A percentile compares a stretch with the other conserved stretches of the same genome.
Evolutionary conservation across 495 filamentous ascomycete species (phyloP).

Genomic region (Tricharina praecox): DNA sequence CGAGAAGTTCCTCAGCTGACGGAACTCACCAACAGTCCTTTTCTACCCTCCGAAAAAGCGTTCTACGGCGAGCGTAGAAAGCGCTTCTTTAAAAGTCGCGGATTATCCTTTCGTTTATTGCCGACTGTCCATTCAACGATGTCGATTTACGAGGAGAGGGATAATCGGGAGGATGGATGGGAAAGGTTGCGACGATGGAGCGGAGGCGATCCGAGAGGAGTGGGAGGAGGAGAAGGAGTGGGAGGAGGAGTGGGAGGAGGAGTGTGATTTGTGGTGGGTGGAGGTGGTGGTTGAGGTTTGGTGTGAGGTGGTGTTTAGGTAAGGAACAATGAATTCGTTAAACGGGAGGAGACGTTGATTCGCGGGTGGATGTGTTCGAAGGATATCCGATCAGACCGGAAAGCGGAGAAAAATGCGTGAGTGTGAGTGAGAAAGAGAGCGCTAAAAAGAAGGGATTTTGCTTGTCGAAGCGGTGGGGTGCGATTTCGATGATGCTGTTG

Average conservation of each 20-base stretch:
- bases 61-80: slow-evolving; percentile 25
- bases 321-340: background rate
- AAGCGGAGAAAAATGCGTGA: slow-evolving; percentile 3
- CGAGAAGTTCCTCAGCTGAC: slow-evolving; percentile 13
- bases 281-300: too few species aligned
- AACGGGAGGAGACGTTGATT: background rate
- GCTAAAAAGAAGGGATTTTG: slow-evolving; percentile 6
- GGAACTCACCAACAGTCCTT: slow-evolving; percentile 22
- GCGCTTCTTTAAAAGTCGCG: slow-evolving; percentile 1
- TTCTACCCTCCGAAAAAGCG: slow-evolving; percentile 16
- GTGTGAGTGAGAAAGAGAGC: slow-evolving; percentile 7
- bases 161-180: too few species aligned
- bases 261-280: too few species aligned
- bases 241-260: background rate
- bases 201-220: background rate
- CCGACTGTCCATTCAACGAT: slow-evolving; percentile 20
- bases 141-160: background rate
- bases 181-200: too few species aligned
- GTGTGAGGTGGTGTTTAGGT: background rate
- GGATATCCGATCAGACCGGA: slow-evolving; percentile 6
- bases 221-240: background rate
- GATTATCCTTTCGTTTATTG: slow-evolving; percentile 11
- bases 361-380: slow-evolving; percentile 1
- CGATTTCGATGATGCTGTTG: too few species aligned
- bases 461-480: slow-evolving; percentile 12